Percentiles rank a stretch among this genome's conserved stretches.
Evolutionary conservation across 768 basidiomycete species (phyloP).

Genomic region (Cytidiella melzeri): DNA sequence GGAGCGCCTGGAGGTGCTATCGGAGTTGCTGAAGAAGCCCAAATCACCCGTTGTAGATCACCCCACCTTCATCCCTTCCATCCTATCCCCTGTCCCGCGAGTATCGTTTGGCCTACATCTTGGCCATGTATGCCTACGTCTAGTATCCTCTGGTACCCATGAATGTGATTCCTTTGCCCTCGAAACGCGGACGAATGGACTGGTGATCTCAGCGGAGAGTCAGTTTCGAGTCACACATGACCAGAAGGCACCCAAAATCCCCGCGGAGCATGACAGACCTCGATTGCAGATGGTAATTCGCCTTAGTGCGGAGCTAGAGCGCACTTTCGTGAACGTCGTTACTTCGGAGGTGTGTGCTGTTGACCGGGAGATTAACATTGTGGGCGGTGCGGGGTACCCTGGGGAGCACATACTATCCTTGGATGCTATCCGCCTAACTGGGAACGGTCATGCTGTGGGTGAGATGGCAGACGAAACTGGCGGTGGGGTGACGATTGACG

Average conservation of each 20-base stretch:
- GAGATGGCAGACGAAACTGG: slow-evolving; percentile 42
- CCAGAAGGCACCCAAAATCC: slow-evolving; percentile 15
- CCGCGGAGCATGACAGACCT: slow-evolving; percentile 30
- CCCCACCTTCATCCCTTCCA: slow-evolving; percentile 19
- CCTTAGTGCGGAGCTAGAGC: slow-evolving; percentile 39
- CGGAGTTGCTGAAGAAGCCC: slow-evolving; percentile 30
- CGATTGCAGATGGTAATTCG: slow-evolving; percentile 40
- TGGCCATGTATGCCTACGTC: slow-evolving; percentile 43
- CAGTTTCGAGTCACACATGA: slow-evolving; percentile 30
- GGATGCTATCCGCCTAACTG: slow-evolving; percentile 47
- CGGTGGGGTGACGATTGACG: slow-evolving; percentile 35
- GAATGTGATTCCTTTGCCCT: slow-evolving; percentile 42
- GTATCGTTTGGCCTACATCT: slow-evolving; percentile 41
- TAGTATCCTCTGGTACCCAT: slow-evolving; percentile 40
- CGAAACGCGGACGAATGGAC: slow-evolving; percentile 52
- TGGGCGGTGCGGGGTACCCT: slow-evolving; percentile 12
- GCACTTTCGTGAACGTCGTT: slow-evolving; percentile 45
- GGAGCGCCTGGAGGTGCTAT: slow-evolving; percentile 49
- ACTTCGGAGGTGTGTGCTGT: not conserved
- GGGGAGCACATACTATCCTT: slow-evolving; percentile 43
- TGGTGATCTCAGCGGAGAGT: slow-evolving; percentile 37
- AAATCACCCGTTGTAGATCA: slow-evolving; percentile 14
- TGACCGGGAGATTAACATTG: not conserved
- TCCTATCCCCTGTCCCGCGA: slow-evolving; percentile 41
- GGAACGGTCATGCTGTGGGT: slow-evolving; percentile 41